A percentile compares a stretch with the other conserved stretches of the same genome.
phyloP scores from a whole-genome alignment of 1,284 basidiomycete genomes.

The Leccinum pachyderme region DNA sequence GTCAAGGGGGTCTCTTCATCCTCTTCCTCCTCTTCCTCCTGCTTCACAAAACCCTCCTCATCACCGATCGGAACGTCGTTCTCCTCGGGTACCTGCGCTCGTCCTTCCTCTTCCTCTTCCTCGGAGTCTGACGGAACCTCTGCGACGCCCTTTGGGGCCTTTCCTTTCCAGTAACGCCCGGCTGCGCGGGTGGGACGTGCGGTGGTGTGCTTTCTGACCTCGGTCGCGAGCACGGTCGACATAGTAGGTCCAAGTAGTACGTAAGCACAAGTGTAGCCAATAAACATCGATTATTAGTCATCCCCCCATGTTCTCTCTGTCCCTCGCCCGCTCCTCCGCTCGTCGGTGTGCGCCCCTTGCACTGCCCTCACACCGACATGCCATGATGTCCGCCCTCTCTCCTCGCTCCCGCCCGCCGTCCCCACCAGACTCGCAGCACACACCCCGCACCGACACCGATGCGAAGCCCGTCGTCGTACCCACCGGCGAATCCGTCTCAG shows the following conservation, averaged over 20 bases:
- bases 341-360: conserved; percentile 16
- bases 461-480: conserved; percentile 54
- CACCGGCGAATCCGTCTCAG: conserved; percentile 44
- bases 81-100: conserved; percentile 39
- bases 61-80: conserved; percentile 60
- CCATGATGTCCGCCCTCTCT: conserved; percentile 61
- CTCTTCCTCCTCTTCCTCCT: conserved; percentile 39
- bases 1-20: conserved; percentile 45
- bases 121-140: conserved; percentile 60
- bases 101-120: conserved; percentile 60
- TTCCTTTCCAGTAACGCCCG: conserved; percentile 81
- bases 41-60: conserved; percentile 43
- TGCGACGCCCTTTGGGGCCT: conserved; percentile 71
- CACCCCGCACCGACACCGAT: conserved; percentile 28
- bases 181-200: conserved; percentile 69
- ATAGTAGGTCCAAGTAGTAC: conserved; percentile 16
- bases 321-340: conserved; percentile 21
- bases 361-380: conserved; percentile 38
- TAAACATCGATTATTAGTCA: conserved; percentile 22
- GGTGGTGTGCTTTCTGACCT: conserved; percentile 64
- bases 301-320: conserved; percentile 25
- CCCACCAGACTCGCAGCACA: conserved; percentile 22
- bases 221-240: conserved; percentile 34
- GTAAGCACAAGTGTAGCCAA: conserved; percentile 15
- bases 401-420: conserved; percentile 17